Base-by-base conservation (phyloP, 1,284 basidiomycete species). In the Sporisorium graminicola region DNA sequence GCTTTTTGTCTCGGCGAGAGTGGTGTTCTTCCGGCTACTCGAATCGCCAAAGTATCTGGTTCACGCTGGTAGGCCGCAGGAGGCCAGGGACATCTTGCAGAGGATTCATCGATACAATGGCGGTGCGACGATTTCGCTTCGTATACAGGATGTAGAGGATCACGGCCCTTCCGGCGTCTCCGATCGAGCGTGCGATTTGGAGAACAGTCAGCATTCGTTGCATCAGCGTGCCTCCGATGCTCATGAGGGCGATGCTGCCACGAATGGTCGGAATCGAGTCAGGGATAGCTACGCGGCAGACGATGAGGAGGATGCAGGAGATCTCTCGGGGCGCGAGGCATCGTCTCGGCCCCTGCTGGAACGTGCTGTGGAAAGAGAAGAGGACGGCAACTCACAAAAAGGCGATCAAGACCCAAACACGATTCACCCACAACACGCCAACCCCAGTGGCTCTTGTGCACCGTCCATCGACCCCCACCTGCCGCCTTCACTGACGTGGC, bases 11-110 rank as follows among this genome's bases (percentile, higher is more conserved):
- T 83, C 93, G 24, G 61, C 65, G 3, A 92, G 95, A 18, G 93
- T 96, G 72, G 87, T 93, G 10, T 91, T 98, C 85, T 97, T 98
- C 88, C 90, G 91, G 10, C 87, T 99, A 18, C 91, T 96, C 84
- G 96, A 99, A 86, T 96, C 94, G 0, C 95, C 96, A 7, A 84
- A 84, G 57, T 85, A 72, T 56, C 70, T 83, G 20, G 77, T 79
- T 5, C 73, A 79, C 20, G 57, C 72, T 2, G 81, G 78, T 2
- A 53, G 78, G 9, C 63, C 64, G 4, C 65, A 79, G 42, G 83
- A 85, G 40, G 82, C 82, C 1, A 50, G 74, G 18, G 73, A 66
- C 2, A 78, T 80, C 6, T 46, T 85, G 27, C 75, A 82, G 60
- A 63, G 65, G 46, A 85, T 83, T 31, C 71, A 74, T 10, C 55